Conservation (phyloP, 495 filamentous ascomycete species). For the Xylaria venustula region DNA sequence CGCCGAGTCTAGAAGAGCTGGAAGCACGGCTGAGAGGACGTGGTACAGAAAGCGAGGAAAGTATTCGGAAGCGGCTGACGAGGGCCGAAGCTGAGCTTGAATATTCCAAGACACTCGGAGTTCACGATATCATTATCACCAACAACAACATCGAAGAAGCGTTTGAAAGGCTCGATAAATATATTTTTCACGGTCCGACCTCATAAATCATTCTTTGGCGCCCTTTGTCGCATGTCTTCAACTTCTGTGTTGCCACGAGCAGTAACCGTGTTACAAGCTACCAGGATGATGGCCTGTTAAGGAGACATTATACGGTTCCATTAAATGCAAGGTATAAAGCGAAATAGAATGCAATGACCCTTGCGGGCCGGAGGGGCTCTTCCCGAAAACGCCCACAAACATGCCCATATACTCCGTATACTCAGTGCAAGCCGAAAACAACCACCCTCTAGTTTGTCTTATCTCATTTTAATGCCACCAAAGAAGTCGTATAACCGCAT, state of each 20-base stretch:
- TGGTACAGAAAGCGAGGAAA: slow-evolving; percentile 17
- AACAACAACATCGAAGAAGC: slow-evolving; percentile 20
- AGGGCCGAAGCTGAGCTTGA: slow-evolving; percentile 18
- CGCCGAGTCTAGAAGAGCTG: slow-evolving; percentile 17
- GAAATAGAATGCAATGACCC: not conserved
- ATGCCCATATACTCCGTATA: not conserved
- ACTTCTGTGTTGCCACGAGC: not conserved
- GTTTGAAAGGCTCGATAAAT: not conserved
- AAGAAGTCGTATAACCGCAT: not conserved
- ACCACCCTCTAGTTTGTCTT: not conserved
- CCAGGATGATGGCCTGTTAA: not conserved
- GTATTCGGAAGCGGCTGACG: slow-evolving; percentile 13
- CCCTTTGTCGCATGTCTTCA: not conserved
- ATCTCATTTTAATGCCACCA: not conserved
- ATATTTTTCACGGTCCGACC: not conserved
- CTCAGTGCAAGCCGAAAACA: not conserved
- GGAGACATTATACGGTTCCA: not conserved
- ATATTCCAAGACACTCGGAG: slow-evolving; percentile 9
- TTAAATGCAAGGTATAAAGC: not conserved
- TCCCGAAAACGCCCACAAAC: no score
- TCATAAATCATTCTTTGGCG: not conserved
- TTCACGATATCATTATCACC: slow-evolving; percentile 19
- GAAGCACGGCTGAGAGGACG: slow-evolving; percentile 16
- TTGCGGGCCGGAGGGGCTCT: not conserved
- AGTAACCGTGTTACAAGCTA: not conserved